Conservation (phyloP, 1,284 basidiomycete genomes). For the Ganoderma boninense region DNA sequence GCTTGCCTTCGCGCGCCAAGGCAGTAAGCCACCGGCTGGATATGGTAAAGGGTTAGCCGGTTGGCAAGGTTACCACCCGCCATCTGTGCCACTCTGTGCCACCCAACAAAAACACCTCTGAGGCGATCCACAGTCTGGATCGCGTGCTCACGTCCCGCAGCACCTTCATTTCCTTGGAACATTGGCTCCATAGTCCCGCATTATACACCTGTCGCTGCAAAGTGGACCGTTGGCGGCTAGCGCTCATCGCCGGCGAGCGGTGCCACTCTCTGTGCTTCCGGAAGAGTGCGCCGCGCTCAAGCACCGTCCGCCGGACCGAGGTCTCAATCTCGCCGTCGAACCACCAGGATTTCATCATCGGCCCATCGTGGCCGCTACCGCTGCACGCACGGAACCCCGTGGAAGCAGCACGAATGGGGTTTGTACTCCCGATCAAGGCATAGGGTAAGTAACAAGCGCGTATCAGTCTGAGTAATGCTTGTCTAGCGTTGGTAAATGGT, state of each 20-base stretch:
- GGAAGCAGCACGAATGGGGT: not conserved
- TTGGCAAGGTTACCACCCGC: not conserved
- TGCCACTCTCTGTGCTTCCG: not conserved
- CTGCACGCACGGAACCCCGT: not conserved
- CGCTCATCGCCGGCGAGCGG: not conserved
- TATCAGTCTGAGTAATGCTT: not conserved
- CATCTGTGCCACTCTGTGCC: not conserved
- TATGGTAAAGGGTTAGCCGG: conserved; percentile 6
- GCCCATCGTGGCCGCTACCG: not conserved
- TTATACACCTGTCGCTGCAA: not conserved
- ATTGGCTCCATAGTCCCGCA: not conserved
- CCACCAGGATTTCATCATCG: not conserved
- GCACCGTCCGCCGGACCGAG: not conserved
- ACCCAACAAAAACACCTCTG: not conserved
- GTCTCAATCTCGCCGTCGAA: not conserved
- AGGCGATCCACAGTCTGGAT: not conserved
- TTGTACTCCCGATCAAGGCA: not conserved
- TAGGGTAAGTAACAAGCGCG: not conserved
- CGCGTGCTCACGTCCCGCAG: not conserved
- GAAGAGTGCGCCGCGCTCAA: not conserved
- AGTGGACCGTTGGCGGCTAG: not conserved
- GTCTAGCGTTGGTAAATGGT: not conserved
- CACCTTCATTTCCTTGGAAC: not conserved
- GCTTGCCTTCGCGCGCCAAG: not conserved
- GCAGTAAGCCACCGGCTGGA: conserved; percentile 5